Base-by-base conservation (phyloP, 495 filamentous ascomycete genomes). In the Penicillium longicatenatum region DNA sequence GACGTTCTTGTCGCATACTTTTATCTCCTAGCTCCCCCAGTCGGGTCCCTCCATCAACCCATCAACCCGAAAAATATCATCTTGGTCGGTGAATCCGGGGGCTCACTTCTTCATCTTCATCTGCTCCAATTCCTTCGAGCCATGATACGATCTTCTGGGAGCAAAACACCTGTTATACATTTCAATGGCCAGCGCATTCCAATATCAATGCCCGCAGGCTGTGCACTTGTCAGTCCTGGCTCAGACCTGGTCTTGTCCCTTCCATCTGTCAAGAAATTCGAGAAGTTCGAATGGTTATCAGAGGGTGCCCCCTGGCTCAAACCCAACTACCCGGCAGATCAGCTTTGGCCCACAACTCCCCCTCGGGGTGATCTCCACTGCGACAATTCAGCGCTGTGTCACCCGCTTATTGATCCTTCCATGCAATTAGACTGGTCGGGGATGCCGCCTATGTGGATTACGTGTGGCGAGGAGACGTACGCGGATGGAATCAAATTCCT, bases 391-490 rank as follows among this genome's bases (percentile, higher is more conserved):
- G 41, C 41, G 16, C 41, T 43, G 19, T 43, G 41, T 19, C 41
- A 43, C 41, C 41, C 41, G 8, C 41, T 43, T 9, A 19, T 43
- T 43, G 41, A 43, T 17, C 41, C 41, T 17, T 17, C 41, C 41
- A 3, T 14, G n/a, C 7, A 17, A 14, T 14, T 10, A 43, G 41
- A 43, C 41, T 43, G 41, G 41, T 43, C 41, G 14, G 41, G n/a
- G 16, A 43, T 43, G 41, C 41, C 41, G n/a, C 41, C 41, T 43
- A 43, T 43, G 41, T 43, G 41, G 41, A 43, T 43, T 20, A 14
- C 41, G 14, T 43, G 41, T 43, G 41, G 41, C 41, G 41, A 43
- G 41, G 41, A 43, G 41, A 43, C 41, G 19, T 43, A 43, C n/a
- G n/a, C 16, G n/a, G 41, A 43, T 17, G 41, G 41, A 43, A 43